Conservation (phyloP, 805 yeast genomes). For the Starmerella asiatica region DNA sequence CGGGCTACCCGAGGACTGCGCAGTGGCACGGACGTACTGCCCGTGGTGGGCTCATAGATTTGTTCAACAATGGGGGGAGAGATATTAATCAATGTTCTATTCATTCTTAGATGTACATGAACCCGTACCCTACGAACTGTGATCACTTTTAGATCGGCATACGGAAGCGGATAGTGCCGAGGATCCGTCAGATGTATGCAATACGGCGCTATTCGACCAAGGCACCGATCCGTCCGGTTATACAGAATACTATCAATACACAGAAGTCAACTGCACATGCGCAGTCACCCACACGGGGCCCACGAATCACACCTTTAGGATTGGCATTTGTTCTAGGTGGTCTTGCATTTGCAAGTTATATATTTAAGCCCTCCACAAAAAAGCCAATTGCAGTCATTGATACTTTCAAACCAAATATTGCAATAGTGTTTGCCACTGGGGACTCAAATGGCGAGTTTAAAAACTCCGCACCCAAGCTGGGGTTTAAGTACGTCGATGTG, state of each 20-base stretch:
- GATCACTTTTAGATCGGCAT: too few species aligned
- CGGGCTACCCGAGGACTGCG: too few species aligned
- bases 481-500: slow-evolving; percentile 12
- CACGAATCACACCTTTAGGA: slow-evolving; percentile 10
- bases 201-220: not conserved
- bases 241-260: not conserved
- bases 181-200: not conserved
- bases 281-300: not conserved
- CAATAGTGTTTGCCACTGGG: slow-evolving; percentile 20
- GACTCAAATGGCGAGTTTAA: slow-evolving; percentile 11
- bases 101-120: too few species aligned
- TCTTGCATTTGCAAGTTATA: slow-evolving; percentile 16
- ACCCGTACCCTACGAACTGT: too few species aligned
- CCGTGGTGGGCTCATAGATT: too few species aligned
- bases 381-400: slow-evolving; percentile 20
- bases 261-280: not conserved
- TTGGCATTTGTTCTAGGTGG: slow-evolving; percentile 19
- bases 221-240: slow-evolving; percentile 8
- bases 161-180: too few species aligned
- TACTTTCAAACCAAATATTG: slow-evolving; percentile 18
- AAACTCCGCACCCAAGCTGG: slow-evolving; percentile 9
- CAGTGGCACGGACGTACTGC: too few species aligned
- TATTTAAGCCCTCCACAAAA: slow-evolving; percentile 16
- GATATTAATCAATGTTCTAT: too few species aligned
- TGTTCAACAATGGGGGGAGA: too few species aligned